These are phyloP conservation scores for Aristolochia fimbriata DNA, from an alignment of 164 flowering plant genomes.

Conservation along the genomic window DNA sequence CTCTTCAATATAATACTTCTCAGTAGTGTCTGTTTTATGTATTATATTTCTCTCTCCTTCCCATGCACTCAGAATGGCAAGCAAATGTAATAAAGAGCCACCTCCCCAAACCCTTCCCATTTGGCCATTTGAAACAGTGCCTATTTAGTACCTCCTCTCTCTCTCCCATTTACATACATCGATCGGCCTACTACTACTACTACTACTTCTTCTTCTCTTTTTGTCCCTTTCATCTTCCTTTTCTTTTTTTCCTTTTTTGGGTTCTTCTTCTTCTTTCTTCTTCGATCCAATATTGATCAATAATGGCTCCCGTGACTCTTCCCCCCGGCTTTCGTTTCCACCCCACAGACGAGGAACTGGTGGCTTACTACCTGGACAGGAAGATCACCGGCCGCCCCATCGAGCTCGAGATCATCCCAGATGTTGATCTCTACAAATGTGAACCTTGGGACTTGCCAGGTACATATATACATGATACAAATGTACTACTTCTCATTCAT, in stretches of 20 bases:
- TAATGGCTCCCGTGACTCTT: constrained; percentile 8
- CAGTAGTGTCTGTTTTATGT: background rate
- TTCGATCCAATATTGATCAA: background rate
- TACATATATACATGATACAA: too few species aligned
- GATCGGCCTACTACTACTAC: too few species aligned
- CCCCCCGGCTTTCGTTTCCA: constrained; percentile 22
- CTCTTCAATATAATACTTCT: background rate
- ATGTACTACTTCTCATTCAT: too few species aligned
- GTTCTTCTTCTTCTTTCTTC: background rate
- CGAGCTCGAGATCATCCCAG: constrained; percentile 13
- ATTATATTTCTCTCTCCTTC: background rate
- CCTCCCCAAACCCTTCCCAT: background rate
- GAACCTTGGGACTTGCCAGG: constrained; percentile 24
- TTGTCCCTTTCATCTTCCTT: background rate
- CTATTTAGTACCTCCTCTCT: background rate
- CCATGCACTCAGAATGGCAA: background rate
- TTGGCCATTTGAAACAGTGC: background rate
- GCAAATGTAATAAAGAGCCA: background rate
- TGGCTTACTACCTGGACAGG: constrained; percentile 13
- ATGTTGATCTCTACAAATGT: constrained; percentile 18
- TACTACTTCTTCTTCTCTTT: background rate
- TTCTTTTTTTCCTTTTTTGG: background rate
- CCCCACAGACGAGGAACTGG: constrained; percentile 20
- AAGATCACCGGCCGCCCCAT: constrained; percentile 13
- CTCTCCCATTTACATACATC: background rate